Percentiles rank a stretch among this genome's conserved stretches.
phyloP scores from a whole-genome alignment of 805 yeast species.

The Lipomyces japonicus region DNA sequence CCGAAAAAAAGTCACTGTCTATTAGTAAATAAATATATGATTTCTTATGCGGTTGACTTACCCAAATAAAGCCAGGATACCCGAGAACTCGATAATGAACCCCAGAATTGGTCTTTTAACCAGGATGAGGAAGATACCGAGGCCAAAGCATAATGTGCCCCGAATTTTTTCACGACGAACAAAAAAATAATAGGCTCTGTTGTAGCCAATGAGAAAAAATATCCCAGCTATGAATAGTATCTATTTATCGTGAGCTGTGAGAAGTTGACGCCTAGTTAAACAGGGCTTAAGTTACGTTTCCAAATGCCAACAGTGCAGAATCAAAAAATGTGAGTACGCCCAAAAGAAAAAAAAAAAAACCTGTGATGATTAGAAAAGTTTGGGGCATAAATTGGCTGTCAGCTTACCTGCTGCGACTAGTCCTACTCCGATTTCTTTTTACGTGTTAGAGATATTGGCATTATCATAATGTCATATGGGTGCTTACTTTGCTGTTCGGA shows the following conservation, averaged over 20 bases:
- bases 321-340: conserved; percentile 88
- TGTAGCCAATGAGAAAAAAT: conserved; percentile 79
- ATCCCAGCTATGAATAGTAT: conserved; percentile 76
- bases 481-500: conserved; percentile 40
- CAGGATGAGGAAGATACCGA: conserved; percentile 74
- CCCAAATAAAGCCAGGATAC: conserved; percentile 83
- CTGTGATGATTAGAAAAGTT: conserved; percentile 28
- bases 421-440: conserved; percentile 80
- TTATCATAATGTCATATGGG: background rate
- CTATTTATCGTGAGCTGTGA: conserved; percentile 17
- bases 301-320: conserved; percentile 81
- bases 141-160: conserved; percentile 73
- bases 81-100: conserved; percentile 76
- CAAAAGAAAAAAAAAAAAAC: conserved; percentile 68
- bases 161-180: conserved; percentile 81
- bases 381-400: background rate
- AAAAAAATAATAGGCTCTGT: conserved; percentile 76
- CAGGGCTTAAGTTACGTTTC: conserved; percentile 50
- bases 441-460: conserved; percentile 11
- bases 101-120: conserved; percentile 77
- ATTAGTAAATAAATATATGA: background rate
- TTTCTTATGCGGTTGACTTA: conserved; percentile 2
- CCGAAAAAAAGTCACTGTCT: conserved; percentile 73
- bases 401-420: conserved; percentile 72
- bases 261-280: background rate